A percentile compares a stretch with the other conserved stretches of the same genome.
Evolutionary conservation across 2,329 filamentous ascomycete genomes (phyloP).

Genomic region (Aspergillus pseudonomiae): DNA sequence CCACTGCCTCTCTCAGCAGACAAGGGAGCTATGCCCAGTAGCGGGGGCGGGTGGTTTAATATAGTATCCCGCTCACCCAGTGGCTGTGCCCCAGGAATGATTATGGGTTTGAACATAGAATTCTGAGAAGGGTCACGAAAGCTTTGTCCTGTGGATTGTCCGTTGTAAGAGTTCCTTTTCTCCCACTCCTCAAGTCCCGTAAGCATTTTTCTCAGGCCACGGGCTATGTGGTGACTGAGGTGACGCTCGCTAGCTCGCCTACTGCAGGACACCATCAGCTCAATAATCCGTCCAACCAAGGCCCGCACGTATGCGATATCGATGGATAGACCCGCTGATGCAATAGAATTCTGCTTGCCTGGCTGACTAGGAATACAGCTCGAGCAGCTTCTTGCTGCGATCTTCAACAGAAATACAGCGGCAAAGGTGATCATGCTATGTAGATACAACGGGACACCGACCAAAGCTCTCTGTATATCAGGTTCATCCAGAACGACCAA

Average conservation of each 20-base stretch:
- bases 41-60: slow-evolving; percentile 38
- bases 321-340: slow-evolving; percentile 38
- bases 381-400: slow-evolving; percentile 45
- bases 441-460: slow-evolving; percentile 49
- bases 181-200: slow-evolving; percentile 45
- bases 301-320: slow-evolving; percentile 40
- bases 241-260: slow-evolving; percentile 44
- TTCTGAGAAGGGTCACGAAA: slow-evolving; percentile 30
- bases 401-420: slow-evolving; percentile 50
- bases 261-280: slow-evolving; percentile 44
- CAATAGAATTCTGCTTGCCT: slow-evolving; percentile 43
- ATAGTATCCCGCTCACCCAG: slow-evolving; percentile 42
- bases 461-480: slow-evolving; percentile 46
- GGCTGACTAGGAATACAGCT: slow-evolving; percentile 36
- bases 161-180: slow-evolving; percentile 31
- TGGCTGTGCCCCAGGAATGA: slow-evolving; percentile 41
- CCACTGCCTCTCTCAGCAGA: slow-evolving; percentile 43
- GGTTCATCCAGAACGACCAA: slow-evolving; percentile 47
- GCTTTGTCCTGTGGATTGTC: slow-evolving; percentile 25
- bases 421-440: slow-evolving; percentile 54
- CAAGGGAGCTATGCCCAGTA: slow-evolving; percentile 41
- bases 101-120: slow-evolving; percentile 38
- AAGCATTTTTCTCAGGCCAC: slow-evolving; percentile 44
- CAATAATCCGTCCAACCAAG: slow-evolving; percentile 38
- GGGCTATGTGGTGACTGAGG: slow-evolving; percentile 44